Evolutionary conservation across 176 grass and related monocot genomes (phyloP), one percentile per base, ranked within the genome.

Genomic region (Avena atlantica): DNA sequence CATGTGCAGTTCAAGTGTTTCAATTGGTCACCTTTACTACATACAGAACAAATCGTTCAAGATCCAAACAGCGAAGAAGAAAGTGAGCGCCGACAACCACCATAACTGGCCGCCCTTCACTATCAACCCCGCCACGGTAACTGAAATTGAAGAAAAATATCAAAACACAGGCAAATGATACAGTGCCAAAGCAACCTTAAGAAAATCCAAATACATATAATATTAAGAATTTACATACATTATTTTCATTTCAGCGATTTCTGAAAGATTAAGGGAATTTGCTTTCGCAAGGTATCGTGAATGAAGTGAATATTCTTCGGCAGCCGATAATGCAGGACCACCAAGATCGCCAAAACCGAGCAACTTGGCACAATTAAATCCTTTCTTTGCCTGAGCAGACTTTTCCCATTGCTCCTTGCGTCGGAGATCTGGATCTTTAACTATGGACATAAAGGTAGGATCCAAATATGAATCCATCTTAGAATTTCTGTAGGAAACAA

Each of bases 191-290:
- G 29, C 31, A 78, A 79, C 25, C 19, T 64, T 42, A 42, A 83
- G 27, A 56, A 57, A 72, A 34, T 72, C 25, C 9, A 45, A 17
- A 47, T n/a, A 51, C 6, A 81, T 6, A 49, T 13, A 86, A 47
- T 13, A 67, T 51, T 57, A 15, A 1, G 81, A 51, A 91, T 45
- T 70, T 53, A 91, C 92, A 79, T 97, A 99, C 97, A 96, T 87
- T 87, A 99, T 99, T 86, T 97, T 99, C 94, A 99, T 99, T 92
- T 99, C 97, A 86, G 92, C 94, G 55, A 99, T 99, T 81, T 99
- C 97, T 16, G 97, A 93, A 84, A 99, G 94, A 86, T 94, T 99
- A 70, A 99, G 83, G 87, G 97, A 99, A 88, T 97, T 99, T 23
- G 97, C 97, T 90, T 99, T 99, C 63, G 97, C 83, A 82, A 99